Conservation (phyloP, 805 yeast species). For the Candida peoriensis region DNA sequence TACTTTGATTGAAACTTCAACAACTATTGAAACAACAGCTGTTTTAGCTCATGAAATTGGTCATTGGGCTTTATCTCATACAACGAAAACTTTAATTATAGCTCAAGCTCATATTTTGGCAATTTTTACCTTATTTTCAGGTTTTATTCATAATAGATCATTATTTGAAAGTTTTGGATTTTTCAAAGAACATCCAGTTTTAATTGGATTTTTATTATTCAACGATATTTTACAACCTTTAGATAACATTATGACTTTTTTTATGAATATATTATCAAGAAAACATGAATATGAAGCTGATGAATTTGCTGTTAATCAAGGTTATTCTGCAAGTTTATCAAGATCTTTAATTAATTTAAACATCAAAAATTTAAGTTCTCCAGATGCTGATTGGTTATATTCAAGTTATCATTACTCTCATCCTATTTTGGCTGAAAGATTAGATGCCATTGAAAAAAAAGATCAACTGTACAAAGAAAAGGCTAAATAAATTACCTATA, state of each 20-base stretch:
- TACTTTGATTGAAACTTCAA: slow-evolving; percentile 77
- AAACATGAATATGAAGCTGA: slow-evolving; percentile 93
- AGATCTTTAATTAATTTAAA: slow-evolving; percentile 70
- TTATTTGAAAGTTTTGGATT: slow-evolving; percentile 81
- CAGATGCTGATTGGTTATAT: slow-evolving; percentile 86
- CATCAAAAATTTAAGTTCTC: slow-evolving; percentile 76
- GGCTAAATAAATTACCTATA: slow-evolving; percentile 9
- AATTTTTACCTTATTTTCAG: slow-evolving; percentile 70
- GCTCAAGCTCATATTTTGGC: slow-evolving; percentile 60
- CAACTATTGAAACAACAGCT: slow-evolving; percentile 80
- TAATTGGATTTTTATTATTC: slow-evolving; percentile 79
- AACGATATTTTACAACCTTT: slow-evolving; percentile 75
- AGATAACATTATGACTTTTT: slow-evolving; percentile 62
- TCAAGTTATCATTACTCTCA: slow-evolving; percentile 88
- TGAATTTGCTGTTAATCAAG: slow-evolving; percentile 70
- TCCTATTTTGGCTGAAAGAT: slow-evolving; percentile 88
- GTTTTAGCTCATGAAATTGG: slow-evolving; percentile 98
- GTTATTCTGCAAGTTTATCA: slow-evolving; percentile 64
- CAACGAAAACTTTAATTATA: slow-evolving; percentile 65
- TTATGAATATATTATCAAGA: slow-evolving; percentile 69
- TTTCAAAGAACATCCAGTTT: slow-evolving; percentile 53
- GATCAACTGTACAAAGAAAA: slow-evolving; percentile 12
- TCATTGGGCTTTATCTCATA: slow-evolving; percentile 92
- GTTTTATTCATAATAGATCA: slow-evolving; percentile 73
- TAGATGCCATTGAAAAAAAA: slow-evolving; percentile 56